These are phyloP conservation scores for Hansenula sp. DNA, from an alignment of 1,139 yeast genomes.

Conservation along the genomic window DNA sequence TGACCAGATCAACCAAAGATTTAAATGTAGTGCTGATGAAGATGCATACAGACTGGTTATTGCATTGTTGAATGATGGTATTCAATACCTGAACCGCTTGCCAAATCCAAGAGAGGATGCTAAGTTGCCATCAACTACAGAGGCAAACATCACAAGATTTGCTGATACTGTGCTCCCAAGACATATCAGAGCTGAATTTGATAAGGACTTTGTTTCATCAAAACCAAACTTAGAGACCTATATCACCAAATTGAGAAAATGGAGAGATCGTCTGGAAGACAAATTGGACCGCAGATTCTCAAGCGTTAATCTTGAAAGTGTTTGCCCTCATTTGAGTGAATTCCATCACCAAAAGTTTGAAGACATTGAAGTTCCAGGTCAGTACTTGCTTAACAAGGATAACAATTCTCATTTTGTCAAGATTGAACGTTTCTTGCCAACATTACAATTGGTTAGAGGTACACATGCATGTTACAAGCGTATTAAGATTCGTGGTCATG, in stretches of 20 bases:
- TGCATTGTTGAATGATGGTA: constrained; percentile 90
- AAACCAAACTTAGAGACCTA: constrained; percentile 90
- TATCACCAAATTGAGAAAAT: constrained; percentile 73
- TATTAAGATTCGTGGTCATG: constrained; percentile 86
- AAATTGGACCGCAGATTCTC: constrained; percentile 80
- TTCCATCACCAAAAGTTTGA: constrained; percentile 98
- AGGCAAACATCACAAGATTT: constrained; percentile 81
- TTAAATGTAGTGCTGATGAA: constrained; percentile 93
- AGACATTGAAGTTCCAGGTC: constrained; percentile 97
- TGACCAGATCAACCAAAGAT: constrained; percentile 91
- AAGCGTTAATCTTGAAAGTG: constrained; percentile 76
- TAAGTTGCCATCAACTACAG: constrained; percentile 86
- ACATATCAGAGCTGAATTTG: constrained; percentile 86
- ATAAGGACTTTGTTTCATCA: constrained; percentile 80
- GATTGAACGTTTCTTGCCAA: constrained; percentile 88
- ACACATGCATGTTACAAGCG: constrained; percentile 91
- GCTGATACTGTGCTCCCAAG: constrained; percentile 93
- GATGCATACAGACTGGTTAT: constrained; percentile 93
- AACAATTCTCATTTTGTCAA: constrained; percentile 83
- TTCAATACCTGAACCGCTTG: constrained; percentile 78
- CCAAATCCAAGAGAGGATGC: constrained; percentile 87
- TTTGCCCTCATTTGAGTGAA: constrained; percentile 93
- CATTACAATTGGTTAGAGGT: constrained; percentile 84
- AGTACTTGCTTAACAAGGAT: constrained; percentile 79
- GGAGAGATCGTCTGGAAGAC: constrained; percentile 93